Base-by-base conservation (phyloP, 768 basidiomycete genomes). In the Gymnopilus dilepis region DNA sequence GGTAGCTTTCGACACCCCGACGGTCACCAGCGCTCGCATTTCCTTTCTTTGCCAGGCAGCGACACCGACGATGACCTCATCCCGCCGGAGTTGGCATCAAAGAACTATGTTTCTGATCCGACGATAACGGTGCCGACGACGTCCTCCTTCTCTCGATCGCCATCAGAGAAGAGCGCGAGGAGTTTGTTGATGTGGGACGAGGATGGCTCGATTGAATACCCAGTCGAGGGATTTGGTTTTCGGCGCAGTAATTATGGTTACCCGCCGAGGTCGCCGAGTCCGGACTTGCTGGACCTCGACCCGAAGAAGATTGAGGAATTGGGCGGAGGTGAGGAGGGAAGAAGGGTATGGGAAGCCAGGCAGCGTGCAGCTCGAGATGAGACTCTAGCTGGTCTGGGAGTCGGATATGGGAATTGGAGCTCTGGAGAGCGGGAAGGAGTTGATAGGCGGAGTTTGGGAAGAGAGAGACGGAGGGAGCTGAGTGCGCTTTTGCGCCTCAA, bases 401-500 rank as follows among this genome's bases (percentile, higher is more conserved):
- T 40, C 61, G 52, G 73, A 69, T 51, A 51, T 54, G 42, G 52
- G 51, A 47, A 63, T 77, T 61, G 65, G 80, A 82, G 65, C 79
- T 80, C 43, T 72, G 61, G 84, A 82, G 65, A 81, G 80, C 56
- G 73, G 79, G 64, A 79, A 75, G 47, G 47, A 5, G 28, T 13
- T 8, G 47, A 31, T 26, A 50, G 47, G 15, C 62, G 69, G 58
- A 64, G 84, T 70, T 73, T 77, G 52, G 82, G 84, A 66, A 82
- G 82, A 66, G 87, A 86, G 71, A 75, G 81, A 40, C 78, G 79
- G 22, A 79, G 81, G 62, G 88, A 89, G 75, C 73, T 88, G 11
- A 79, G 81, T 8, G 77, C 83, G 33, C 74, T 89, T 61, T 72
- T 89, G 63, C 77, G 84, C 66, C 69, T 88, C 62, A 89, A 88